Evolutionary conservation across 2,329 filamentous ascomycete species (phyloP).

Genomic region (Whalleya microplaca): DNA sequence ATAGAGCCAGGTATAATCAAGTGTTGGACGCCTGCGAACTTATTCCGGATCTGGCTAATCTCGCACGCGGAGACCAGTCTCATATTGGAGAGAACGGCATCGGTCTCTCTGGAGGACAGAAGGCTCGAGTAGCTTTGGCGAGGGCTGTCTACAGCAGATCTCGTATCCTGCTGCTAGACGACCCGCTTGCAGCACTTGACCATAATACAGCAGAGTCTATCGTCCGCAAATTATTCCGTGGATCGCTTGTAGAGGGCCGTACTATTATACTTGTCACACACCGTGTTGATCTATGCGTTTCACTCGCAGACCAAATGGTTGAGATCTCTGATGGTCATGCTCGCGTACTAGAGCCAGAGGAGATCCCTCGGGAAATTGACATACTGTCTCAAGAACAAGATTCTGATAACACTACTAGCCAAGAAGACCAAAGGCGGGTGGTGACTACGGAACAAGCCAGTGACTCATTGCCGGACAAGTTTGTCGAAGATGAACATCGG

Average conservation of each 20-base stretch:
- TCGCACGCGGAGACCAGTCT: constrained; percentile 61
- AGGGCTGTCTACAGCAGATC: constrained; percentile 63
- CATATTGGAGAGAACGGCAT: constrained; percentile 66
- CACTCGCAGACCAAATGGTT: constrained; percentile 74
- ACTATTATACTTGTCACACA: constrained; percentile 82
- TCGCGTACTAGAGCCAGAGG: constrained; percentile 49
- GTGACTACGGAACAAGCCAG: constrained; percentile 45
- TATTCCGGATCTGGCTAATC: constrained; percentile 56
- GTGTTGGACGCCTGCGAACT: constrained; percentile 66
- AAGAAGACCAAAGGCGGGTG: constrained; percentile 36
- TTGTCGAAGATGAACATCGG: constrained; percentile 77
- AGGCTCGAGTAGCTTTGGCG: constrained; percentile 65
- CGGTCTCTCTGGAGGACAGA: constrained; percentile 66
- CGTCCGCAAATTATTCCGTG: constrained; percentile 64
- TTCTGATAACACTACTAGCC: constrained; percentile 12
- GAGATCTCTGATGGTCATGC: constrained; percentile 67
- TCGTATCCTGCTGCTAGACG: constrained; percentile 62
- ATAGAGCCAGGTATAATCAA: constrained; percentile 58
- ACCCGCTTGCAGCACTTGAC: constrained; percentile 66
- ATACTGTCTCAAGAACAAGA: constrained; percentile 35
- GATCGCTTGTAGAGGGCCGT: constrained; percentile 62
- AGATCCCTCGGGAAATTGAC: constrained; percentile 46
- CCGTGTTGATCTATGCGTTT: constrained; percentile 74
- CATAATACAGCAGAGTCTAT: constrained; percentile 64
- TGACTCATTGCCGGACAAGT: constrained; percentile 69